Evolutionary conservation across 495 filamentous ascomycete genomes (phyloP).

Genomic region (Acidiella bohemica): DNA sequence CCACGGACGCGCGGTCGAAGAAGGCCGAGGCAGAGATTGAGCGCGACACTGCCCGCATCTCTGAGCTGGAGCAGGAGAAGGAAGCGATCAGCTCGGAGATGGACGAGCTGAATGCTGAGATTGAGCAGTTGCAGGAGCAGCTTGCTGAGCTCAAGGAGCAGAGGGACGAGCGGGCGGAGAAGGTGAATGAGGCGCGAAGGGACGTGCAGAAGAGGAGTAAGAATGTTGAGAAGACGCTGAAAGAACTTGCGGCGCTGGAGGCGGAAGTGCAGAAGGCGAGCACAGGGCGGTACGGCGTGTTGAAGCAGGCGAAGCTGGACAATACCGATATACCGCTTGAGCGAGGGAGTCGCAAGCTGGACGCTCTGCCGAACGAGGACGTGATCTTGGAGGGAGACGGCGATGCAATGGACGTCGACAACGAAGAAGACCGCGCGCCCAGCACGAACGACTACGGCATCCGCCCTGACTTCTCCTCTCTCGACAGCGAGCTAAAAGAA

Average conservation of each 20-base stretch:
- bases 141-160: constrained; percentile 53
- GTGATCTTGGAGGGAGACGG: constrained; percentile 49
- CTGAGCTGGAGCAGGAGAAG: constrained; percentile 60
- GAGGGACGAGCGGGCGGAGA: constrained; percentile 54
- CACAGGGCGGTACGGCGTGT: constrained; percentile 64
- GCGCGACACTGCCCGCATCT: constrained; percentile 50
- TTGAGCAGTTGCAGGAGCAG: constrained; percentile 59
- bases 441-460: constrained; percentile 79
- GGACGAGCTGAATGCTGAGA: constrained; percentile 57
- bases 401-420: constrained; percentile 24
- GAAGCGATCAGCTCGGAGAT: constrained; percentile 56
- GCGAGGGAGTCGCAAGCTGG: constrained; percentile 57
- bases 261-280: constrained; percentile 70
- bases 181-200: constrained; percentile 63
- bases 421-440: constrained; percentile 3
- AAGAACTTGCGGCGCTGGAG: constrained; percentile 64
- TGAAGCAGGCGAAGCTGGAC: constrained; percentile 85
- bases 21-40: constrained; percentile 50
- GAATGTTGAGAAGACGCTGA: constrained; percentile 65
- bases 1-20: constrained; percentile 55
- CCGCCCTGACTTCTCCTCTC: constrained; percentile 71
- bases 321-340: constrained; percentile 76
- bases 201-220: constrained; percentile 75
- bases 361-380: constrained; percentile 77
- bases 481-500: constrained; percentile 74